phyloP scores from a whole-genome alignment of 2,329 filamentous ascomycete species.

The Fulvia fulva region DNA sequence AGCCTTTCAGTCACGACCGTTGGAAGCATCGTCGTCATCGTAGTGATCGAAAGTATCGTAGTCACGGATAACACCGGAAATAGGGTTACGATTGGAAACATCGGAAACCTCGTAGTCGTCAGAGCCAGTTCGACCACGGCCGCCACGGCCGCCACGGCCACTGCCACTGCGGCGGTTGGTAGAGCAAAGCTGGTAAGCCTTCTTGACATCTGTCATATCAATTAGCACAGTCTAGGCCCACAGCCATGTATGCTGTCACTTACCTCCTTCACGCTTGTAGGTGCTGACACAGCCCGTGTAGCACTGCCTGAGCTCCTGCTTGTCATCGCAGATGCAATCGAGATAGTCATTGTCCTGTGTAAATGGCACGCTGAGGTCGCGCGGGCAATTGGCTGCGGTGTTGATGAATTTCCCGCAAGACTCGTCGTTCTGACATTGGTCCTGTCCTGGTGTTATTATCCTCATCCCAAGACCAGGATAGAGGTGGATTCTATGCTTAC shows the following conservation, averaged over 20 bases:
- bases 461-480: not conserved
- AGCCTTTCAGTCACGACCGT: too few relatives aligned
- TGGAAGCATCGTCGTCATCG: too few relatives aligned
- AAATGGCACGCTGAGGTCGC: not conserved
- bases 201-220: not conserved
- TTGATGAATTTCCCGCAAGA: not conserved
- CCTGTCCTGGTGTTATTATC: not conserved
- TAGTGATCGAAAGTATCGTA: too few relatives aligned
- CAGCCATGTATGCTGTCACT: not conserved
- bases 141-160: not conserved
- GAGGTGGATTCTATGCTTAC: not conserved
- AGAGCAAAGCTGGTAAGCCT: not conserved
- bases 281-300: not conserved
- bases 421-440: not conserved
- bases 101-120: not conserved
- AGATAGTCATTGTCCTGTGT: not conserved
- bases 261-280: not conserved
- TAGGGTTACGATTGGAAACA: too few relatives aligned
- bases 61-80: too few relatives aligned
- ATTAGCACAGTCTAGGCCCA: not conserved
- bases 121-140: not conserved
- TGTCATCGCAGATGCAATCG: not conserved
- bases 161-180: not conserved
- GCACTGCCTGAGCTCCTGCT: not conserved
- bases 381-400: not conserved